phyloP scores from a whole-genome alignment of 2,329 filamentous ascomycete genomes.

The Sarocladium strictum region DNA sequence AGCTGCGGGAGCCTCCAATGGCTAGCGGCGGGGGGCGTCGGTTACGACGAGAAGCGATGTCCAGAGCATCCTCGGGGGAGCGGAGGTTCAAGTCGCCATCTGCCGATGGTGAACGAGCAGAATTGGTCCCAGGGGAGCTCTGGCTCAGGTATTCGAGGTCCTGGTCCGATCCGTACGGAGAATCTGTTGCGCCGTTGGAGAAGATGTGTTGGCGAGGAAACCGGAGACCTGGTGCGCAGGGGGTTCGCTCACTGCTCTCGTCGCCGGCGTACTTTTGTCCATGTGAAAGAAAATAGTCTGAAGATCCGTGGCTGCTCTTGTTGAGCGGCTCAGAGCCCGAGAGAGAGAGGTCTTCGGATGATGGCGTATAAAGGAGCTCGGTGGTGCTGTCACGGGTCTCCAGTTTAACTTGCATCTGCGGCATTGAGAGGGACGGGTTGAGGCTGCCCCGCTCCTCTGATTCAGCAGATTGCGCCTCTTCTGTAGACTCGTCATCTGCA shows the following conservation, averaged over 20 bases:
- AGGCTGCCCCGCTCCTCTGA: not conserved
- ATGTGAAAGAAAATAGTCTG: not conserved
- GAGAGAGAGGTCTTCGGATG: not conserved
- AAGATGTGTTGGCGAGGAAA: constrained; percentile 2
- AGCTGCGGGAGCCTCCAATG: constrained; percentile 35
- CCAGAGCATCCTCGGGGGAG: constrained; percentile 41
- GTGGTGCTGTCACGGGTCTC: not conserved
- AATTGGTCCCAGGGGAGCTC: constrained; percentile 5
- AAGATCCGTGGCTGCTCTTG: not conserved
- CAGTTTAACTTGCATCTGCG: not conserved
- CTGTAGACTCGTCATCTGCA: not conserved
- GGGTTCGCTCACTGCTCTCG: constrained; percentile 5
- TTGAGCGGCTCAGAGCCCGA: not conserved
- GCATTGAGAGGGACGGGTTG: not conserved
- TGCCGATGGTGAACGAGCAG: constrained; percentile 4
- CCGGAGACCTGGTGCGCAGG: not conserved
- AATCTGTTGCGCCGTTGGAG: constrained; percentile 21
- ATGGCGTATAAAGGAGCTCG: not conserved
- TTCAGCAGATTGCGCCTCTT: not conserved
- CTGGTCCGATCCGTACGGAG: constrained; percentile 4
- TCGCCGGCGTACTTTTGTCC: not conserved
- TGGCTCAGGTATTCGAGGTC: constrained; percentile 7
- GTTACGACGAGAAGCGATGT: constrained; percentile 49
- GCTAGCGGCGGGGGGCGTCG: constrained; percentile 39
- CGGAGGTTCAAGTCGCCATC: constrained; percentile 27